A percentile compares a stretch with the other conserved stretches of the same genome.
Evolutionary conservation across 83 land plant species (phyloP).

Genomic region (Larix sibirica): DNA sequence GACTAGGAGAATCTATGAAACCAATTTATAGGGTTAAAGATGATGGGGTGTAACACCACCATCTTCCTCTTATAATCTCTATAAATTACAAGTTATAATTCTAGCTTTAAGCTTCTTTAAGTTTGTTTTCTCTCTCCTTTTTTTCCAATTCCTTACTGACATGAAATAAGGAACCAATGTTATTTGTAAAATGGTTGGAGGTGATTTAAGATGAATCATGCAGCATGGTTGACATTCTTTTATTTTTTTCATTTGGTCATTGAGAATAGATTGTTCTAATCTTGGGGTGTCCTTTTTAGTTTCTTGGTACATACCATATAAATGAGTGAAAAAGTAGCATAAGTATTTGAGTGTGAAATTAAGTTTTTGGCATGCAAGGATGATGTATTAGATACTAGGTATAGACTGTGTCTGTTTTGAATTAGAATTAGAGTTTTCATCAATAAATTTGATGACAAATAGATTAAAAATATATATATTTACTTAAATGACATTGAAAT

Average conservation of each 20-base stretch:
- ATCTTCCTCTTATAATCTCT: conserved; percentile 85
- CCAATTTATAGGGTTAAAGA: conserved; percentile 77
- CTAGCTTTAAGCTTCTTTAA: not conserved
- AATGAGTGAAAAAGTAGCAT: conserved; percentile 80
- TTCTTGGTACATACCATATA: conserved; percentile 95
- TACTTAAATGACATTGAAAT: not conserved
- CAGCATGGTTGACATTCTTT: not conserved
- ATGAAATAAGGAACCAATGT: not conserved
- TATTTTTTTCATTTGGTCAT: not conserved
- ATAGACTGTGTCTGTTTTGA: not conserved
- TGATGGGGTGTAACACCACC: conserved; percentile 59
- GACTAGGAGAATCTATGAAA: conserved; percentile 67
- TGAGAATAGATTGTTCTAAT: not conserved
- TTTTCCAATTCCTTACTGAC: not conserved
- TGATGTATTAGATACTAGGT: conserved; percentile 63
- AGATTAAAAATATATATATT: not conserved
- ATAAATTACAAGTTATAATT: conserved; percentile 81
- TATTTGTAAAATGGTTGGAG: not conserved
- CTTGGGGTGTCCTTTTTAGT: conserved; percentile 45
- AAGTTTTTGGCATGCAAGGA: conserved; percentile 77
- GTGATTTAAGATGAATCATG: not conserved
- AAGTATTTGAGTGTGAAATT: conserved; percentile 85
- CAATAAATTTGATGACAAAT: not conserved
- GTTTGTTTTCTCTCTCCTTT: not conserved
- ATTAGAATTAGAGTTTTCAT: not conserved